Conservation (phyloP, 345 rosid genomes). For the Eucalyptus microcorys region DNA sequence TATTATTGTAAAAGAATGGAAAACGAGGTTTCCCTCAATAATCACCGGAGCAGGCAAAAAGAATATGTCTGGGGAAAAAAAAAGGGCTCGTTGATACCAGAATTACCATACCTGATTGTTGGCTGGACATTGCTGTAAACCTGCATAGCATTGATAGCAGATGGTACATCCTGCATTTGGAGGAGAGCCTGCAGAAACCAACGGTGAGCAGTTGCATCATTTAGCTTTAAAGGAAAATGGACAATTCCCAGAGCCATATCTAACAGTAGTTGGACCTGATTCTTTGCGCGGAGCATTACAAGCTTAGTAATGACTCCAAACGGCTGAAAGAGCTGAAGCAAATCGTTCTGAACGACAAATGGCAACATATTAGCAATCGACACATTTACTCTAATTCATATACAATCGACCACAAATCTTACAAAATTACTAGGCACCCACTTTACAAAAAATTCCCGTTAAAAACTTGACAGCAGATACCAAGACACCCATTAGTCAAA, state of each 20-base stretch:
- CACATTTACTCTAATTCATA: not conserved
- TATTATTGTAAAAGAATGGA: not conserved
- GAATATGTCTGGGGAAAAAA: not conserved
- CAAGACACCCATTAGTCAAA: not conserved
- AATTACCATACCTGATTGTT: constrained; percentile 49
- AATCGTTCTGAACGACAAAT: constrained; percentile 56
- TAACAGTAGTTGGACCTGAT: constrained; percentile 49
- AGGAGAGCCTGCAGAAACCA: constrained; percentile 65
- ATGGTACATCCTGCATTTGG: constrained; percentile 92
- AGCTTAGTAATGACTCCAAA: constrained; percentile 97
- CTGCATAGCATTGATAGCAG: constrained; percentile 81
- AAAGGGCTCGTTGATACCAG: not conserved
- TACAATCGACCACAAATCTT: not conserved
- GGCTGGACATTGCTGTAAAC: constrained; percentile 80
- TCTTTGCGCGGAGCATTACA: constrained; percentile 97
- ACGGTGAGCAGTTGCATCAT: not conserved
- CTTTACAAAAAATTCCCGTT: not conserved
- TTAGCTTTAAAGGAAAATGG: not conserved
- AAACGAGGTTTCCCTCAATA: not conserved
- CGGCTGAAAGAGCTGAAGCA: constrained; percentile 95
- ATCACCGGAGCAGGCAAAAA: not conserved
- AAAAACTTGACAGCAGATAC: not conserved
- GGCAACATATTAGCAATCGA: not conserved
- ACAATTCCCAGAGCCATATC: not conserved
- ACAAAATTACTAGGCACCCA: not conserved